phyloP scores from a whole-genome alignment of 257 asterid species.

The Salvia miltiorrhiza region DNA sequence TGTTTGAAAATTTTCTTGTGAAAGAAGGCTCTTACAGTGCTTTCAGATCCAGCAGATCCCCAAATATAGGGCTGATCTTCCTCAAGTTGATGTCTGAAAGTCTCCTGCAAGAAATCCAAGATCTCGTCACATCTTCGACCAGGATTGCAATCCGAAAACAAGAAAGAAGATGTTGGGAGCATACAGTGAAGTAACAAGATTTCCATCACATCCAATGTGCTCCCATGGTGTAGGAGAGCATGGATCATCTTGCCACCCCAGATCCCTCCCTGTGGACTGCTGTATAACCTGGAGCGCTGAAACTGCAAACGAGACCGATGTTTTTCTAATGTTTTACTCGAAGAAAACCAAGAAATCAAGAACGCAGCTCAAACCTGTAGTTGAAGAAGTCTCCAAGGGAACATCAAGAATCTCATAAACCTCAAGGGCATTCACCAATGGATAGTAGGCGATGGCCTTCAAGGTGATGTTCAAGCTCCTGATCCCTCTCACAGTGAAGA shows the following conservation, averaged over 20 bases:
- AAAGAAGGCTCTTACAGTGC: constrained; percentile 52
- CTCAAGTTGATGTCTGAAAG: constrained; percentile 72
- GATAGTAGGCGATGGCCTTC: constrained; percentile 64
- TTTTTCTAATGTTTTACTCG: not conserved
- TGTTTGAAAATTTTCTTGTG: not conserved
- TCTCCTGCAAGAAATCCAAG: constrained; percentile 40
- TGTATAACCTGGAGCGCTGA: constrained; percentile 92
- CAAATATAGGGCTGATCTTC: constrained; percentile 77
- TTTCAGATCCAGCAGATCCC: constrained; percentile 79
- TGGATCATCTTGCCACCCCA: constrained; percentile 92
- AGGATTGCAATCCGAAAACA: not conserved
- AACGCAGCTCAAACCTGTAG: constrained; percentile 54
- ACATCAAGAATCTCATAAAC: constrained; percentile 74
- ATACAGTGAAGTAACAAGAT: constrained; percentile 78
- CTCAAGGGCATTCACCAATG: constrained; percentile 80
- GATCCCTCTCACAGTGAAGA: constrained; percentile 56
- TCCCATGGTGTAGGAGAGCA: constrained; percentile 89
- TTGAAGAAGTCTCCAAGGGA: constrained; percentile 78
- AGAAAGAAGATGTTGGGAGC: constrained; percentile 12
- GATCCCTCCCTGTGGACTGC: constrained; percentile 62
- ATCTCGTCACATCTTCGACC: not conserved
- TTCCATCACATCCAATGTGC: constrained; percentile 77
- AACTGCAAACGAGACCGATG: constrained; percentile 37
- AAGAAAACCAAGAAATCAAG: not conserved
- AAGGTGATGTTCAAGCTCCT: constrained; percentile 63